phyloP scores from a whole-genome alignment of 352 stramenopile species.

The Globisporangium iwayamae region DNA sequence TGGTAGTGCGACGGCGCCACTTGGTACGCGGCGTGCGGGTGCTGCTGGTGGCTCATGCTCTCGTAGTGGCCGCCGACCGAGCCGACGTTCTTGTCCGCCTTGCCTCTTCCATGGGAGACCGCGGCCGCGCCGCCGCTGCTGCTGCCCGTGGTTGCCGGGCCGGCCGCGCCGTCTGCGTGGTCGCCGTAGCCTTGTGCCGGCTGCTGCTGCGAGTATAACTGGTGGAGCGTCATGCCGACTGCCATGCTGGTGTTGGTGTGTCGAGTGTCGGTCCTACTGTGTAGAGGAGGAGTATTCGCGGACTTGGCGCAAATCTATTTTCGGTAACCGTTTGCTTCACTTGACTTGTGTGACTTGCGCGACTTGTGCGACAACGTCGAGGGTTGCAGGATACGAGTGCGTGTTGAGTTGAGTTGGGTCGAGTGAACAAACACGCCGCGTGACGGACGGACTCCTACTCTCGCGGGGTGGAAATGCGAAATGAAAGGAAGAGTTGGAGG shows the following conservation, averaged over 20 bases:
- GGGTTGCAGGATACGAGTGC: constrained; percentile 1
- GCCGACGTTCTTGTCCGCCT: constrained; percentile 9
- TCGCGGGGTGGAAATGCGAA: constrained; percentile 32
- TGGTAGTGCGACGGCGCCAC: constrained; percentile 26
- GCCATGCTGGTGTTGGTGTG: constrained; percentile 30
- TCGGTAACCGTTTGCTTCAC: background rate
- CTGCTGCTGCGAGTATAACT: constrained; percentile 47
- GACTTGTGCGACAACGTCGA: background rate
- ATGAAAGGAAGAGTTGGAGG: constrained; percentile 20
- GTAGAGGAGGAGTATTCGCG: background rate
- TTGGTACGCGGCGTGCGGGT: constrained; percentile 20
- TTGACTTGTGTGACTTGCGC: background rate
- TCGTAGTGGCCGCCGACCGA: constrained; percentile 10
- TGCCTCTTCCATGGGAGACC: background rate
- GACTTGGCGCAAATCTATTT: background rate
- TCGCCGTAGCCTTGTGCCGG: constrained; percentile 22
- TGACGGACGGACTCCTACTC: constrained; percentile 20
- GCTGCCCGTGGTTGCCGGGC: background rate
- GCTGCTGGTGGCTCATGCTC: constrained; percentile 14
- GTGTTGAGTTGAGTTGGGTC: background rate
- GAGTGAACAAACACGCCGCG: background rate
- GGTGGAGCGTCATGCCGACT: constrained; percentile 69
- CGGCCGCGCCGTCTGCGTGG: constrained; percentile 9
- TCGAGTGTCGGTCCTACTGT: background rate
- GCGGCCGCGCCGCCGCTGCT: background rate